A percentile compares a stretch with the other conserved stretches of the same genome.
These are phyloP conservation scores for Pseudogymnoascus sp. DNA, from an alignment of 2,329 filamentous ascomycete genomes.

Conservation along the genomic window DNA sequence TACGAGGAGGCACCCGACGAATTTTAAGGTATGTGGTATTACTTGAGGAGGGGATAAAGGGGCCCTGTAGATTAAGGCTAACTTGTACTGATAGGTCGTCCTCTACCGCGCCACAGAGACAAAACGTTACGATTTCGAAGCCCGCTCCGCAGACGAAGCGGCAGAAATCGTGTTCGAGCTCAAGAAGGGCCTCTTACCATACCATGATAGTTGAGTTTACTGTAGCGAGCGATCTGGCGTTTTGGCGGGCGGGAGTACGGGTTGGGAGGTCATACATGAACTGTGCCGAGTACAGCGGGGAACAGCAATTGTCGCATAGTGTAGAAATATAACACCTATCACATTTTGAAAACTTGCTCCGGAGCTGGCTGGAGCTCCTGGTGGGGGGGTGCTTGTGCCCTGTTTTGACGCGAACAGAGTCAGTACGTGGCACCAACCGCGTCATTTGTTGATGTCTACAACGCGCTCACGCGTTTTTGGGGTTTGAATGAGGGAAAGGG, in stretches of 20 bases:
- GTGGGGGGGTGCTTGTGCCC: background rate
- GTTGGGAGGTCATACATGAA: background rate
- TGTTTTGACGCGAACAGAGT: conserved; percentile 3
- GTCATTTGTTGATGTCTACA: conserved; percentile 1
- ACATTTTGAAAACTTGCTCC: background rate
- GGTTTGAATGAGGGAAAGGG: background rate
- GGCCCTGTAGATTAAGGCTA: background rate
- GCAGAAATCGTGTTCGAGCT: conserved; percentile 73
- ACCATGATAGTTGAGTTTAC: conserved; percentile 26
- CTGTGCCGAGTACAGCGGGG: background rate
- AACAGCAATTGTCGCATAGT: background rate
- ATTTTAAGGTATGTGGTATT: conserved; percentile 59
- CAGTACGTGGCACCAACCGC: background rate
- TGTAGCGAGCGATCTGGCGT: conserved; percentile 5
- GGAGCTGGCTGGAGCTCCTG: background rate
- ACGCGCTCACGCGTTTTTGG: background rate
- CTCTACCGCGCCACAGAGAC: conserved; percentile 70
- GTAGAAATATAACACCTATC: conserved; percentile 6
- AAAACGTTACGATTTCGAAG: conserved; percentile 80
- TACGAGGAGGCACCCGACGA: conserved; percentile 69
- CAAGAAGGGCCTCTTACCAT: conserved; percentile 66
- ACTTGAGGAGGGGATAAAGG: background rate
- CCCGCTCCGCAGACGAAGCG: conserved; percentile 63
- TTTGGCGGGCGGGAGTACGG: background rate
- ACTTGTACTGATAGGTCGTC: conserved; percentile 42